A percentile compares a stretch with the other conserved stretches of the same genome.
Conservation (phyloP, 164 flowering plant genomes). For the Stephania japonica region DNA sequence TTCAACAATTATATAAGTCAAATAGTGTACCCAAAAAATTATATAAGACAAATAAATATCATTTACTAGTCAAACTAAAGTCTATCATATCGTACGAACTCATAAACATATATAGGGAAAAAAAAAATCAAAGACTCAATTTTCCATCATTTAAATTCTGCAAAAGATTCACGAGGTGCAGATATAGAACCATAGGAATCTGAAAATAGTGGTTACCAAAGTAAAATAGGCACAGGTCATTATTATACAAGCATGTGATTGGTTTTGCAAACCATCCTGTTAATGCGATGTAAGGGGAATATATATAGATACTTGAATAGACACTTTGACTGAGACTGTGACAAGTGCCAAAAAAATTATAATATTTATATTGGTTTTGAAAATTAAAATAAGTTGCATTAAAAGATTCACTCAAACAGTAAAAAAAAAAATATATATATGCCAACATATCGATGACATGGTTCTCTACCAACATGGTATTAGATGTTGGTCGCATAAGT, state of each 20-base stretch:
- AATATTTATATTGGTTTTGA: too few relatives aligned
- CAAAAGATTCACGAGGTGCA: background rate
- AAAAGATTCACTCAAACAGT: too few relatives aligned
- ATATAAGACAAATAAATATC: background rate
- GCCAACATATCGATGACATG: too few relatives aligned
- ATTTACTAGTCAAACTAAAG: background rate
- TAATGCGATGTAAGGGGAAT: too few relatives aligned
- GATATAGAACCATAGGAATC: background rate
- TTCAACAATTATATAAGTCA: conserved; percentile 5
- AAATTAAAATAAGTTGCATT: too few relatives aligned
- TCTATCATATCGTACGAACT: too few relatives aligned
- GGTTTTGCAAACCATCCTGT: background rate
- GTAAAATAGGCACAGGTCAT: background rate
- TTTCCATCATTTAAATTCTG: background rate
- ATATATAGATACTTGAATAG: too few relatives aligned
- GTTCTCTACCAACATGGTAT: too few relatives aligned
- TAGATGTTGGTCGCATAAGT: too few relatives aligned
- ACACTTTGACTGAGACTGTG: too few relatives aligned
- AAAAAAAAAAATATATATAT: too few relatives aligned
- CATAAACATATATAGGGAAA: background rate
- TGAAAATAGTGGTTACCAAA: background rate
- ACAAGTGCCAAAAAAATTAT: too few relatives aligned
- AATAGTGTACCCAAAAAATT: background rate
- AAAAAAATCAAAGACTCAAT: background rate
- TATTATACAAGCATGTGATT: background rate